Percentiles rank a stretch among this genome's conserved stretches.
Evolutionary conservation across 2,329 filamentous ascomycete genomes (phyloP).

Genomic region (Fusarium drepaniforme): DNA sequence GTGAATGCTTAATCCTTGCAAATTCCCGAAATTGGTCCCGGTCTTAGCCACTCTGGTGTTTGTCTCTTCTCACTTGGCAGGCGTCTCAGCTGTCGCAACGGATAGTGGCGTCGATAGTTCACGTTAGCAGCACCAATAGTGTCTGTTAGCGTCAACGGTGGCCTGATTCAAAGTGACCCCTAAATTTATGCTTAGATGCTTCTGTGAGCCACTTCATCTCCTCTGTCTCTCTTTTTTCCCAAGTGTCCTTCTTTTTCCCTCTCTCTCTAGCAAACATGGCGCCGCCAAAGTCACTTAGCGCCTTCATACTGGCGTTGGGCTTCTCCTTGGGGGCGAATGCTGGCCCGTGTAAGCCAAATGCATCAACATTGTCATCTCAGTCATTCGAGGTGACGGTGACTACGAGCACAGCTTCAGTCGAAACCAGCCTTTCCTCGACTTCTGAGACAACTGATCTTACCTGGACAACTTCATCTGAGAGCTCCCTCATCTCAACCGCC

Average conservation of each 20-base stretch:
- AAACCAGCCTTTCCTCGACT: neutral
- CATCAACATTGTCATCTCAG: neutral
- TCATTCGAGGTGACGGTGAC: neutral
- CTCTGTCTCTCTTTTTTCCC: neutral
- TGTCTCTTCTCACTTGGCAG: neutral
- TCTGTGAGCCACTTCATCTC: neutral
- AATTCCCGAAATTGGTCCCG: neutral
- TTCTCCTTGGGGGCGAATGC: neutral
- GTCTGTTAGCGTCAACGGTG: neutral
- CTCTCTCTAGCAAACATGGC: neutral
- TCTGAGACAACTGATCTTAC: neutral
- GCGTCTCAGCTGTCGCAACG: neutral
- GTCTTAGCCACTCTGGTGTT: neutral
- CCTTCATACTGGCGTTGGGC: neutral
- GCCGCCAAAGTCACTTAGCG: neutral
- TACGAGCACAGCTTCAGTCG: neutral
- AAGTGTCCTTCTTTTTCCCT: neutral
- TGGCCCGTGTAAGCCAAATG: neutral
- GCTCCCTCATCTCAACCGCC: neutral
- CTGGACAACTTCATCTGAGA: neutral
- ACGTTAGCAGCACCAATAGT: neutral
- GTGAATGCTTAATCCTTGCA: neutral
- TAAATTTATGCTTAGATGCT: neutral
- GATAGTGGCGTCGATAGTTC: neutral
- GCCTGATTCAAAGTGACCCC: neutral